These are phyloP conservation scores for Colletotrichum lini DNA, from an alignment of 2,329 filamentous ascomycete genomes.

Conservation along the genomic window DNA sequence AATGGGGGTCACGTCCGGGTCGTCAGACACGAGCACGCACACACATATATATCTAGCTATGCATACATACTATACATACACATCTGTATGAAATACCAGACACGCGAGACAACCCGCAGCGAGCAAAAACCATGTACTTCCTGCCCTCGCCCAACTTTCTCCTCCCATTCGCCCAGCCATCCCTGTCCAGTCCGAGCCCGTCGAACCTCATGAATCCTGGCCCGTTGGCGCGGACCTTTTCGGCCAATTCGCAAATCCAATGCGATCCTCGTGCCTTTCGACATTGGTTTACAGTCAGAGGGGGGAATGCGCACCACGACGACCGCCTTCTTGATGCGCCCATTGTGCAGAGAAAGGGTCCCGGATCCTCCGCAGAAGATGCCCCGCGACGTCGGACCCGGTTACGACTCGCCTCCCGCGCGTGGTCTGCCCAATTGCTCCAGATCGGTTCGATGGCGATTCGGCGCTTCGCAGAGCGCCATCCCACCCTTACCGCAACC, in stretches of 20 bases:
- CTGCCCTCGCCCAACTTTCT: constrained; percentile 7
- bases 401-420: constrained; percentile 27
- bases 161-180: constrained; percentile 50
- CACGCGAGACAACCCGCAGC: background rate
- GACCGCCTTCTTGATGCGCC: background rate
- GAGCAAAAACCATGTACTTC: constrained; percentile 31
- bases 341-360: background rate
- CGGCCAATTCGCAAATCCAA: constrained; percentile 20
- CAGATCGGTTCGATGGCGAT: constrained; percentile 25
- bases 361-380: constrained; percentile 19
- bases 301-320: background rate
- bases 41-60: background rate
- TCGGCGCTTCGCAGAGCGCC: constrained; percentile 31
- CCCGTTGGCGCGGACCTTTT: constrained; percentile 14
- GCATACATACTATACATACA: background rate
- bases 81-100: constrained; percentile 1
- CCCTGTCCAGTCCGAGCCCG: constrained; percentile 35
- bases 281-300: constrained; percentile 8
- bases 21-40: constrained; percentile 5
- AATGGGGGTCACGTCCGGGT: background rate
- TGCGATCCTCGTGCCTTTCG: constrained; percentile 7
- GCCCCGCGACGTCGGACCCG: constrained; percentile 23
- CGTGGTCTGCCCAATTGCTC: background rate
- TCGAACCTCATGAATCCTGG: constrained; percentile 39
- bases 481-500: constrained; percentile 30